Evolutionary conservation across 306 rosid species (phyloP).

Genomic region (Quillaja saponaria): DNA sequence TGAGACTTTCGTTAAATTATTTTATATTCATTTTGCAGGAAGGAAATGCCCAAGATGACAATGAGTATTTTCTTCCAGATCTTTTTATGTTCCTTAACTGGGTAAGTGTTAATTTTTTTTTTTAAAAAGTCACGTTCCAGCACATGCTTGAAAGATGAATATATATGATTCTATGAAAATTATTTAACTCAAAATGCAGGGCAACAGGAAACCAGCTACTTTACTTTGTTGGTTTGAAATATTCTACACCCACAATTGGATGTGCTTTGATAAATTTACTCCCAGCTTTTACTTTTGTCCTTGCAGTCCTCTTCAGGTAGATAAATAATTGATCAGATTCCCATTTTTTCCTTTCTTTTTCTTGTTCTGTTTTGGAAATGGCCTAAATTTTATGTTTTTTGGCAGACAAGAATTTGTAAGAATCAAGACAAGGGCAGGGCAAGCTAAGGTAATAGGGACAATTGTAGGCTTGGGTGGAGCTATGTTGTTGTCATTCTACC

Average conservation of each 20-base stretch:
- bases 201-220: conserved; percentile 69
- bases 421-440: conserved; percentile 46
- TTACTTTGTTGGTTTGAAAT: conserved; percentile 63
- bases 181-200: conserved; percentile 41
- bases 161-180: too few species aligned
- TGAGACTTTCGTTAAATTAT: too few species aligned
- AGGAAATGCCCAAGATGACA: conserved; percentile 64
- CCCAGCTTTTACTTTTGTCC: conserved; percentile 85
- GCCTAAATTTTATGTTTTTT: conserved; percentile 1
- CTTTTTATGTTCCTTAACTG: conserved; percentile 66
- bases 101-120: conserved; percentile 46
- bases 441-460: conserved; percentile 67
- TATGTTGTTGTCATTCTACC: conserved; percentile 69
- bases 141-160: too few species aligned
- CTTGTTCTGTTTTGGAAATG: too few species aligned
- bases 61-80: conserved; percentile 53
- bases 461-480: conserved; percentile 75
- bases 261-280: conserved; percentile 70
- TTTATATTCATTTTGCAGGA: conserved; percentile 38
- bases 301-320: conserved; percentile 73
- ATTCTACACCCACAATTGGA: conserved; percentile 61
- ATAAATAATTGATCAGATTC: too few species aligned
- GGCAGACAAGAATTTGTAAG: conserved; percentile 69
- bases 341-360: not conserved
- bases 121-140: not conserved